Percentiles rank a stretch among this genome's conserved stretches.
Conservation (phyloP, 2,329 filamentous ascomycete species). For the Zymoseptoria tritici region DNA sequence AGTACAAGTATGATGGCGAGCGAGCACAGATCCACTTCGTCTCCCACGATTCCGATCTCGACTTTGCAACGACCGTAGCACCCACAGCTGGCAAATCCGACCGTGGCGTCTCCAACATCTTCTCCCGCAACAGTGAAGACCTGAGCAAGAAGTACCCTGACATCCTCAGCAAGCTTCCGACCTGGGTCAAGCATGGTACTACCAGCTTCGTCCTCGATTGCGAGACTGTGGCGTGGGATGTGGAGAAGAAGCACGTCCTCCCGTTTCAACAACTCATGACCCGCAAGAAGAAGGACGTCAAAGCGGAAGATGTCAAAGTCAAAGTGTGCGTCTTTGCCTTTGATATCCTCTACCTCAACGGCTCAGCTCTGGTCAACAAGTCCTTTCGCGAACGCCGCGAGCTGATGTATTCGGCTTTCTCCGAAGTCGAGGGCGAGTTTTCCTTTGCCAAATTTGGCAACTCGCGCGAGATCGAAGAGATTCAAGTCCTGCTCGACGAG, state of each 20-base stretch:
- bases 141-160: conserved; percentile 97
- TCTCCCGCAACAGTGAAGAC: conserved; percentile 95
- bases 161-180: conserved; percentile 76
- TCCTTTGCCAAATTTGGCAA: conserved; percentile 81
- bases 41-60: conserved; percentile 64
- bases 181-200: conserved; percentile 83
- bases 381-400: conserved; percentile 75
- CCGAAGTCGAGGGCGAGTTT: conserved; percentile 79
- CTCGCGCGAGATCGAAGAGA: conserved; percentile 83
- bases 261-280: conserved; percentile 99
- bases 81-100: conserved; percentile 58
- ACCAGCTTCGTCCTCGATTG: conserved; percentile 98
- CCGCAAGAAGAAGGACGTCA: conserved; percentile 93
- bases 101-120: conserved; percentile 80
- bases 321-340: conserved; percentile 98
- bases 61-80: conserved; percentile 54
- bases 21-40: conserved; percentile 98
- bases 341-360: conserved; percentile 88
- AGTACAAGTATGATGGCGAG: conserved; percentile 98
- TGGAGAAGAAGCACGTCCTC: conserved; percentile 87
- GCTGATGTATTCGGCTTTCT: conserved; percentile 65
- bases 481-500: conserved; percentile 85
- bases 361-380: conserved; percentile 80
- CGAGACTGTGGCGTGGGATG: conserved; percentile 95
- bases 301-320: conserved; percentile 89